These are phyloP conservation scores for Elaphomyces granulatus DNA, from an alignment of 495 filamentous ascomycete genomes.

Conservation along the genomic window DNA sequence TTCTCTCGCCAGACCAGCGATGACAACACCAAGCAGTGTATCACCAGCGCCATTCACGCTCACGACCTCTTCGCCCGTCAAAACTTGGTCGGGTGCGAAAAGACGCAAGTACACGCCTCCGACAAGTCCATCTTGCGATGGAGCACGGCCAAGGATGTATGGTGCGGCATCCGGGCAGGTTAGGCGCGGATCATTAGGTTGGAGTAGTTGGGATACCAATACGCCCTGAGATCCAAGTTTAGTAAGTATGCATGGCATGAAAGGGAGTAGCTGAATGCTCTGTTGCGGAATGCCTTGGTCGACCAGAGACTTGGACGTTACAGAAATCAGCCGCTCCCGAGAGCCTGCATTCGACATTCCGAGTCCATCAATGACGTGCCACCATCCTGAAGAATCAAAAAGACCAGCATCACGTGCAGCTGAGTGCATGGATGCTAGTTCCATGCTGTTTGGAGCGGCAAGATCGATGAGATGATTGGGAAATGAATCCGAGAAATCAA, in stretches of 20 bases:
- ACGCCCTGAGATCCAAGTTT: conserved; percentile 75
- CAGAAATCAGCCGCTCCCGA: conserved; percentile 45
- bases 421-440: conserved; percentile 61
- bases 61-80: conserved; percentile 47
- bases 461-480: conserved; percentile 53
- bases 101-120: conserved; percentile 78
- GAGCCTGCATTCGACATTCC: conserved; percentile 41
- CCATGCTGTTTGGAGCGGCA: conserved; percentile 67
- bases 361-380: conserved; percentile 60
- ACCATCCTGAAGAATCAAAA: conserved; percentile 58
- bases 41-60: conserved; percentile 93
- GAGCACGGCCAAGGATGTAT: conserved; percentile 51
- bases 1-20: conserved; percentile 45
- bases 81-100: conserved; percentile 51
- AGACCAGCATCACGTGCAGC: conserved; percentile 46
- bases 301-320: conserved; percentile 48
- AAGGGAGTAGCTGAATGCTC: conserved; percentile 73
- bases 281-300: conserved; percentile 72
- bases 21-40: conserved; percentile 70
- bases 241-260: conserved; percentile 66
- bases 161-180: conserved; percentile 41
- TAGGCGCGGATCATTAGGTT: conserved; percentile 46
- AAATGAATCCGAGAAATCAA: conserved; percentile 30
- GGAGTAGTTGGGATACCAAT: conserved; percentile 57
- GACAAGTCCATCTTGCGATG: conserved; percentile 35